Conservation (phyloP, 257 asterid species). For the Solanum piurae region DNA sequence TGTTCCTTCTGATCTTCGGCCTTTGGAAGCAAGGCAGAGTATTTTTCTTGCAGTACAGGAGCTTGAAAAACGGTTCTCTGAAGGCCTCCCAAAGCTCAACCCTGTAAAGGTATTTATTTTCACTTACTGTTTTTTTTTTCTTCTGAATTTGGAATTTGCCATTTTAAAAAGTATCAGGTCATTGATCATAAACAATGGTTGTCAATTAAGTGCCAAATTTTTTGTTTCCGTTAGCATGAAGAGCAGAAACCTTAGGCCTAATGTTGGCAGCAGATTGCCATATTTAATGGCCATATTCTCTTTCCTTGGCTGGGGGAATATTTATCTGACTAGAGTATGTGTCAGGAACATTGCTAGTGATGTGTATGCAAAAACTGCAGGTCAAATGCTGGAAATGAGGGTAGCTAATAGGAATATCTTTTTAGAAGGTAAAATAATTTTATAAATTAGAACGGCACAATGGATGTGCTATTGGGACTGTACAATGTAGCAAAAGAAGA, state of each 20-base stretch:
- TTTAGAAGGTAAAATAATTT: background rate
- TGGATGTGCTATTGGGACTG: background rate
- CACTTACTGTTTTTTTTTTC: background rate
- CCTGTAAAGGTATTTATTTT: constrained; percentile 62
- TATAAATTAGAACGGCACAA: background rate
- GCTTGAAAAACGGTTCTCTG: constrained; percentile 84
- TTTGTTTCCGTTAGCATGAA: background rate
- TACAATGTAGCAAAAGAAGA: background rate
- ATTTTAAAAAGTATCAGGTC: background rate
- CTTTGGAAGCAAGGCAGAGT: constrained; percentile 74
- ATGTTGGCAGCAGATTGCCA: background rate
- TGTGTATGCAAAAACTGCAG: background rate
- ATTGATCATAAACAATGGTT: background rate
- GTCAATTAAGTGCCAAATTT: background rate
- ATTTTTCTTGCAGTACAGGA: constrained; percentile 70
- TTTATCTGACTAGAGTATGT: background rate
- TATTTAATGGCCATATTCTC: background rate
- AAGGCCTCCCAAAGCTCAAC: constrained; percentile 88
- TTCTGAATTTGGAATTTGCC: background rate
- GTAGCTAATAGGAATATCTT: background rate
- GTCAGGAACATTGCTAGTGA: background rate
- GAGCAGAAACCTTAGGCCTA: background rate
- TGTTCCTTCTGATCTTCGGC: constrained; percentile 82
- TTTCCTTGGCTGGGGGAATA: background rate
- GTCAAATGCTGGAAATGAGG: background rate